phyloP scores from a whole-genome alignment of 345 rosid genomes.

The Aurinia saxatilis region DNA sequence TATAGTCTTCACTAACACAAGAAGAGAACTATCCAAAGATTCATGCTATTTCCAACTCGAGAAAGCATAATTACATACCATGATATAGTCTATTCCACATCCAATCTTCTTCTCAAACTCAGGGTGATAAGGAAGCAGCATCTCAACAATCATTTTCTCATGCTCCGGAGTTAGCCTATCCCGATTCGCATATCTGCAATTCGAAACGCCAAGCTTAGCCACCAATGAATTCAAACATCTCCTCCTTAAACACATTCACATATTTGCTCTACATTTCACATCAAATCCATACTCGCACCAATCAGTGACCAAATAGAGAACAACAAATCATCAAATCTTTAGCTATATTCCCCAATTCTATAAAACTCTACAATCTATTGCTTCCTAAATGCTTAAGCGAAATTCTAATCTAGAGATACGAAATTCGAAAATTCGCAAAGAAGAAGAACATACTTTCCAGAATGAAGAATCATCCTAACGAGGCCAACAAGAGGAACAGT shows the following conservation, averaged over 20 bases:
- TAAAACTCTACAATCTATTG: not conserved
- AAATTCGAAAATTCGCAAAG: not conserved
- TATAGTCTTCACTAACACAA: not conserved
- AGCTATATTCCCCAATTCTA: too few relatives aligned
- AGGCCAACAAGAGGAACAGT: conserved; percentile 92
- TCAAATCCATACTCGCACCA: not conserved
- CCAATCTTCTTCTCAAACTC: conserved; percentile 74
- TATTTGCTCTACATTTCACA: not conserved
- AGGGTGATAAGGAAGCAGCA: conserved; percentile 84
- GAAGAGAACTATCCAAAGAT: not conserved
- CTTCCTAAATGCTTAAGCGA: not conserved
- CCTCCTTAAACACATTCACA: not conserved
- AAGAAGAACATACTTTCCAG: conserved; percentile 49
- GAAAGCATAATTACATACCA: conserved; percentile 38
- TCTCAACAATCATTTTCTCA: conserved; percentile 61
- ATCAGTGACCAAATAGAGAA: too few relatives aligned
- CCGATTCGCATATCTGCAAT: conserved; percentile 64
- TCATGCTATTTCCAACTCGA: not conserved
- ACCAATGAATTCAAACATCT: conserved; percentile 8
- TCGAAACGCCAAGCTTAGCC: not conserved
- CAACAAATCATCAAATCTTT: not conserved
- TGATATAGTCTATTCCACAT: conserved; percentile 72
- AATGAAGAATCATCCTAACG: conserved; percentile 86
- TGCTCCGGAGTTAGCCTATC: conserved; percentile 69
- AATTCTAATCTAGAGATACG: not conserved